Evolutionary conservation across 1,284 basidiomycete species (phyloP), one percentile per base, ranked within the genome.

Genomic region (Cutaneotrichosporon spelunceum): DNA sequence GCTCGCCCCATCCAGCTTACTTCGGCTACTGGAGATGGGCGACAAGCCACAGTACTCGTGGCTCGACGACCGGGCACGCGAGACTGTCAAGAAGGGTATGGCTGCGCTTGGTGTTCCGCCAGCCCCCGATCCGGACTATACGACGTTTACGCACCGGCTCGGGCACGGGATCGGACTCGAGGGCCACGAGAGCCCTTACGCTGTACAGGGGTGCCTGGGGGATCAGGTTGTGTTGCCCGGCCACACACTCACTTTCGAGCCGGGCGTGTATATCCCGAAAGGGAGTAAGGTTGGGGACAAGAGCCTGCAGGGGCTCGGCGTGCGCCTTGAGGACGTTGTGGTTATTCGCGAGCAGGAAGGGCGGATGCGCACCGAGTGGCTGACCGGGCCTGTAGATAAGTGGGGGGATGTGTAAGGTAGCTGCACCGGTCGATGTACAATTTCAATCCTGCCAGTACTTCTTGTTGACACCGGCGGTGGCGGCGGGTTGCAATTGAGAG

Each of bases 241-340:
- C 1, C 86, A 91, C 70, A 82, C 87, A 0, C 91, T 93, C 77
- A 90, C 88, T 8, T 82, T 91, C 68, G 90, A 93, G 75, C 91
- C 90, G 2, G 90, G 90, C 0, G 81, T 93, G 30, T 93, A 93
- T 75, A 87, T 92, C 57, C 73, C 75, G 3, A 16, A 49, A 2
- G 64, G 60, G 1, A 45, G 60, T n/a, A 54, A 57, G 36, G 60
- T 64, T 16, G 61, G 60, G 27, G 36, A 61, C 39, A 55, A 59
- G 34, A 62, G 59, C 1, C 84, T 88, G 66, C 86, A 84, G 42
- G 81, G 88, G 77, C 86, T 90, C 57, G 90, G 90, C 1, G 84
- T 92, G 16, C 83, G 90, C 39, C 77, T 93, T 53, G 90, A 93
- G 71, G 90, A 93, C 71, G 90, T 89, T 71, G 88, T 91, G 70